phyloP scores from a whole-genome alignment of 257 asterid species.

The Nicotiana attenuata region DNA sequence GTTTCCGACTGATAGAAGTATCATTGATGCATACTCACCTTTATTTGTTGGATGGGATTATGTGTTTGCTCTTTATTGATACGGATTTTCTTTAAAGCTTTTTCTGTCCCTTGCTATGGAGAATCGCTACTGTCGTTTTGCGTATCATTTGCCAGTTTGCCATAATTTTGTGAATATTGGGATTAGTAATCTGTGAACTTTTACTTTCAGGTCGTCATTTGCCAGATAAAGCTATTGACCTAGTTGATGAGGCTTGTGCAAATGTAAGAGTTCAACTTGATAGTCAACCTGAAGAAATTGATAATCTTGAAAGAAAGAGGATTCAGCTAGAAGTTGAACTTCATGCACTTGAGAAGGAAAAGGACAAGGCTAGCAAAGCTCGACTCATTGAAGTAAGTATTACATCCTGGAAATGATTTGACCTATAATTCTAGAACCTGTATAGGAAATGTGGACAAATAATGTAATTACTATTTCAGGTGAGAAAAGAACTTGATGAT shows the following conservation, averaged over 20 bases:
- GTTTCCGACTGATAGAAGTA: no score
- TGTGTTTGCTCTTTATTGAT: neutral
- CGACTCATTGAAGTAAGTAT: conserved; percentile 53
- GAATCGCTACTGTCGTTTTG: neutral
- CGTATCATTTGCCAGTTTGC: neutral
- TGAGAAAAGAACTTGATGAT: conserved; percentile 78
- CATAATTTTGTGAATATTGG: neutral
- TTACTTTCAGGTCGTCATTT: conserved; percentile 48
- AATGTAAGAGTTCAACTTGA: conserved; percentile 80
- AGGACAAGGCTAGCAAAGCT: conserved; percentile 81
- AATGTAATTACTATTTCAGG: conserved; percentile 25
- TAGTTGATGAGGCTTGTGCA: conserved; percentile 75
- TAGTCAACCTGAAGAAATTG: conserved; percentile 73
- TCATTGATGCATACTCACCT: neutral
- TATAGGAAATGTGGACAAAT: neutral
- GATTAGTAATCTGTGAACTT: neutral
- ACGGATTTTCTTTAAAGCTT: neutral
- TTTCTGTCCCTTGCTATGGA: neutral
- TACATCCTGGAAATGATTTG: neutral
- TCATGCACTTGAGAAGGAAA: conserved; percentile 78
- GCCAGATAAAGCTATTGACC: conserved; percentile 71
- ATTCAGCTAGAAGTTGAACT: conserved; percentile 68
- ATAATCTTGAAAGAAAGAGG: conserved; percentile 68
- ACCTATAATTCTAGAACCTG: neutral
- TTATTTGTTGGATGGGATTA: neutral